Conservation (phyloP, 2,329 filamentous ascomycete genomes). For the Colletotrichum gloeosporioides region DNA sequence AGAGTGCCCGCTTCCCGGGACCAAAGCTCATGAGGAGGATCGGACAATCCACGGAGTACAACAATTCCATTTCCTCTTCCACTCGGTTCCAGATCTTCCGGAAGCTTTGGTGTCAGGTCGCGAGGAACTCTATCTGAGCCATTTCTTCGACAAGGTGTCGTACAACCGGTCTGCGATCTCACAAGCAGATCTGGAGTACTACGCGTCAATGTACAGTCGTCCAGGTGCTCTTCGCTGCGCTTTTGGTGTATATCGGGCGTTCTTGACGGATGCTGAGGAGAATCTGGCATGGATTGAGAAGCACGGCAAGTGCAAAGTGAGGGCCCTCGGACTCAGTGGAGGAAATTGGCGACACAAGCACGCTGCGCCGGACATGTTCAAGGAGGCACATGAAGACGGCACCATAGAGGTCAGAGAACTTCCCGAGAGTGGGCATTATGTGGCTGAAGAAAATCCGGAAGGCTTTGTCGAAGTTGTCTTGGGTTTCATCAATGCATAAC, state of each 20-base stretch:
- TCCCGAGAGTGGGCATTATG: background rate
- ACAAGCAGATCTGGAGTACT: constrained; percentile 40
- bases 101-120: constrained; percentile 37
- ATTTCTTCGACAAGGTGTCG: constrained; percentile 44
- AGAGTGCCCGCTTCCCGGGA: background rate
- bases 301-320: background rate
- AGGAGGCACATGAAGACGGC: background rate
- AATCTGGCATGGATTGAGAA: background rate
- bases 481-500: background rate
- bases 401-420: background rate
- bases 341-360: background rate
- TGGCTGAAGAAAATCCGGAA: background rate
- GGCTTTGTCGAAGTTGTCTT: background rate
- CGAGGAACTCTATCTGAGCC: constrained; percentile 45
- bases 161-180: constrained; percentile 40
- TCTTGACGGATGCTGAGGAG: constrained; percentile 21
- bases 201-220: constrained; percentile 37
- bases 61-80: background rate
- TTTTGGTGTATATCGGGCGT: constrained; percentile 37
- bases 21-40: background rate
- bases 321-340: background rate
- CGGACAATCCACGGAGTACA: background rate
- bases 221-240: constrained; percentile 37
- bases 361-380: background rate
- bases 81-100: background rate